Base-by-base conservation (phyloP, 2,329 filamentous ascomycete species). In the Paraphoma chrysanthemicola region DNA sequence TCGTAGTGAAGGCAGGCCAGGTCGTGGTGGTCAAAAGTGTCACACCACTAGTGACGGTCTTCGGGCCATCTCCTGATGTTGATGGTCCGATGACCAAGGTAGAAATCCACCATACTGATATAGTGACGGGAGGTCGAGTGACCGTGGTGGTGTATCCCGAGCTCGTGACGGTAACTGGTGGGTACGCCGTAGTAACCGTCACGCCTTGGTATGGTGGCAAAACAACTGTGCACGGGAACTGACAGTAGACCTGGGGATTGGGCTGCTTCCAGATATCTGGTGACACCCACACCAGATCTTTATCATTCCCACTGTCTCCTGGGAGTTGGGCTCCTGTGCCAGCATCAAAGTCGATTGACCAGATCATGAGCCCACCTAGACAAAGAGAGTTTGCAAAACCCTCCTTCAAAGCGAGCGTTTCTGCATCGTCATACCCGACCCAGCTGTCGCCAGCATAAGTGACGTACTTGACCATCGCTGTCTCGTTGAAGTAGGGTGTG, bases 341-440 rank as follows among this genome's bases (percentile, higher is more conserved):
- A 10, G 9, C 14, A 36, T 36, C 33, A 14, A 36, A 36, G 33
- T 36, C 33, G 14, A 36, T 36, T 36, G 33, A 36, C 33, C 33
- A 36, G 6, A 36, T 36, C 33, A 36, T 36, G 33, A 36, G 9
- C 33, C 63, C 63, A 11, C 59, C 59, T 10, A 66, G 42, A n/a
- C 61, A 57, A 0, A n/a, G 14, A 6, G 44, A 47, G n/a, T 64
- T 58, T 6, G 71, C 79, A 18, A 78, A 83, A 30, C 73, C 77
- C 1, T 73, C 88, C 8, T 80, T 85, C 17, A 67, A 81, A 1
- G 72, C 77, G 2, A 84, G 86, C 52, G 67, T 71, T 14, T 68
- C 63, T 11, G 29, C 17, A 30, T 72, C 67, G 39, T 72, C 67
- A 46, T 69, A 72, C 0, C 56, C 56, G 9, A 71, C 41, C 70